Percentiles rank a stretch among this genome's conserved stretches.
Conservation (phyloP, 2,329 filamentous ascomycete species). For the Penicillium sp. region DNA sequence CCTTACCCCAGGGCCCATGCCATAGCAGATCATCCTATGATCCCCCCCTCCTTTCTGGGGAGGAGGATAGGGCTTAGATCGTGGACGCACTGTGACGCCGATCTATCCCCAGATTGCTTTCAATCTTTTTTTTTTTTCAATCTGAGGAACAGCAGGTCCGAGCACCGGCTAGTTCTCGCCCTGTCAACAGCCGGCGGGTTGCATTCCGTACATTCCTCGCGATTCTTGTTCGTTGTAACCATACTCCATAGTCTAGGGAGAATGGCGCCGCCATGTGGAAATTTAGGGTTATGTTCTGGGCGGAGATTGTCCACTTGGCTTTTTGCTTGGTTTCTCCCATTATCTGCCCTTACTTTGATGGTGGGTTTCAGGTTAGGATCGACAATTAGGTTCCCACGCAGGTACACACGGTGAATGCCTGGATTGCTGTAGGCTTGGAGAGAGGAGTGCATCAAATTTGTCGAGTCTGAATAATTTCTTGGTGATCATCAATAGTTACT, state of each 20-base stretch:
- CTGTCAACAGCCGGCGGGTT: constrained; percentile 12
- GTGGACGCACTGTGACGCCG: background rate
- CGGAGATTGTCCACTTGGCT: background rate
- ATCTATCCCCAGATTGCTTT: background rate
- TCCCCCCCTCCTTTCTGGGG: background rate
- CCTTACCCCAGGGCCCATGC: background rate
- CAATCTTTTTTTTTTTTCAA: background rate
- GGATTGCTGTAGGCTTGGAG: background rate
- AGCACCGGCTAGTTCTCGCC: constrained; percentile 19
- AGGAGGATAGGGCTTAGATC: background rate
- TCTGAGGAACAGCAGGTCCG: constrained; percentile 17
- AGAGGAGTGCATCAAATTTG: background rate
- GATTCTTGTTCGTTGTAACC: too few relatives aligned
- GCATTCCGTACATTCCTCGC: constrained; percentile 17
- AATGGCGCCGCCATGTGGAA: constrained; percentile 1
- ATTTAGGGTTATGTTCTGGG: background rate
- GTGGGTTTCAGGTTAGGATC: background rate
- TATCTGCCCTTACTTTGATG: background rate
- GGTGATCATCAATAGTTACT: background rate
- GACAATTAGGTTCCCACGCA: background rate
- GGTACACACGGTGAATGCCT: background rate
- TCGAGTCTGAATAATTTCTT: background rate
- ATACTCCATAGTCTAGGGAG: too few relatives aligned
- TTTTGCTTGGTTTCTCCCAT: background rate
- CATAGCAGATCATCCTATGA: background rate